A percentile compares a stretch with the other conserved stretches of the same genome.
phyloP scores from a whole-genome alignment of 306 rosid genomes.

The Rosa persica region DNA sequence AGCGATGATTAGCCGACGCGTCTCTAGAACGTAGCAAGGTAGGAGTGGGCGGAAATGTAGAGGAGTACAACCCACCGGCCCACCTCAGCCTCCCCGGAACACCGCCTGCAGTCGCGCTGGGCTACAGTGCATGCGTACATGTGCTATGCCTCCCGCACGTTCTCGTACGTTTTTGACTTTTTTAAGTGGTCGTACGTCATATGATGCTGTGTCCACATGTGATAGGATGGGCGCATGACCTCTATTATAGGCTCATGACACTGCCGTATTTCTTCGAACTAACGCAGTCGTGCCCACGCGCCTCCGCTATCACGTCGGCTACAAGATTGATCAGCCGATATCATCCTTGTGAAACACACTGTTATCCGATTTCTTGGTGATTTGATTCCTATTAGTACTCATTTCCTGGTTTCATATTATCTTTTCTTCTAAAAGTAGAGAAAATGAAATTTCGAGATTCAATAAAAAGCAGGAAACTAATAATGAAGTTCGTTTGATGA shows the following conservation, averaged over 20 bases:
- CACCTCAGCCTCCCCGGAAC: background rate
- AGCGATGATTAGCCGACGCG: background rate
- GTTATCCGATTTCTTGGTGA: background rate
- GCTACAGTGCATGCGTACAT: constrained; percentile 6
- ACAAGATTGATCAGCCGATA: background rate
- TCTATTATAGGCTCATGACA: background rate
- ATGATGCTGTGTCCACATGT: background rate
- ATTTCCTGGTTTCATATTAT: background rate
- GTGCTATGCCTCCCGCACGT: constrained; percentile 1
- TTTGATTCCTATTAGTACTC: background rate
- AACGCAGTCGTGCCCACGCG: background rate
- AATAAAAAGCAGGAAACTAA: no score
- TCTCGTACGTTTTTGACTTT: constrained; percentile 15
- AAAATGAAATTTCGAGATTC: no score
- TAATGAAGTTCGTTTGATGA: no score
- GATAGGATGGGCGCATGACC: background rate
- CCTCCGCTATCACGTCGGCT: background rate
- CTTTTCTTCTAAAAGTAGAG: no score
- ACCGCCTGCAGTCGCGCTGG: constrained; percentile 17
- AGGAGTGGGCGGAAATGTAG: background rate
- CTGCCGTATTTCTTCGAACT: background rate
- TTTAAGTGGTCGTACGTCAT: background rate
- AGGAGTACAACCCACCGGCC: background rate
- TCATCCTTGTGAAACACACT: background rate
- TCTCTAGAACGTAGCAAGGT: background rate